Conservation (phyloP, 768 basidiomycete species). For the Suillus subluteus region DNA sequence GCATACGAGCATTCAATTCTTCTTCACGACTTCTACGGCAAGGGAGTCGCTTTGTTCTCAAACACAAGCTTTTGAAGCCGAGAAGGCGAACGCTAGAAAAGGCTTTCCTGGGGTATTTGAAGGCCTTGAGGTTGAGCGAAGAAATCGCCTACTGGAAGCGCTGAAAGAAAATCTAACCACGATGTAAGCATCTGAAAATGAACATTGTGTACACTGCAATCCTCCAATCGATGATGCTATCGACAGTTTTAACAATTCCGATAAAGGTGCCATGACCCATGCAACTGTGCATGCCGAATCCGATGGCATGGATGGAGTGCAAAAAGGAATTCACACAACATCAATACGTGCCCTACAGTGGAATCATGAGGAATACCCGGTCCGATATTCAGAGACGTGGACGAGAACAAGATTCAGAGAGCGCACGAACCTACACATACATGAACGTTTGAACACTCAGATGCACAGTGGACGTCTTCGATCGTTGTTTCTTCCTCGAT, state of each 20-base stretch:
- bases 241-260: constrained; percentile 86
- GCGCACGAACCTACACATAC: too few species aligned
- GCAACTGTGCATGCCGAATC: constrained; percentile 56
- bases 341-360: too few species aligned
- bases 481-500: too few species aligned
- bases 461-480: too few species aligned
- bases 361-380: too few species aligned
- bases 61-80: constrained; percentile 56
- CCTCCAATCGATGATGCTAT: constrained; percentile 9
- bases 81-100: constrained; percentile 65
- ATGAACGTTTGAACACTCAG: too few species aligned
- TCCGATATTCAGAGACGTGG: too few species aligned
- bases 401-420: too few species aligned
- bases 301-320: too few species aligned
- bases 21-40: constrained; percentile 88
- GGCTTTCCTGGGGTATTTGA: constrained; percentile 73
- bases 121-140: constrained; percentile 61
- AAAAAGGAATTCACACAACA: too few species aligned
- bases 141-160: constrained; percentile 65
- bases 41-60: constrained; percentile 77
- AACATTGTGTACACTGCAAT: neutral
- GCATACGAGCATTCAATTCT: constrained; percentile 82
- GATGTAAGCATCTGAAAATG: constrained; percentile 55
- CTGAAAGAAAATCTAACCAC: constrained; percentile 75
- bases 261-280: constrained; percentile 87